These are phyloP conservation scores for Penicillium sp. DNA, from an alignment of 2,329 filamentous ascomycete genomes.

Conservation along the genomic window DNA sequence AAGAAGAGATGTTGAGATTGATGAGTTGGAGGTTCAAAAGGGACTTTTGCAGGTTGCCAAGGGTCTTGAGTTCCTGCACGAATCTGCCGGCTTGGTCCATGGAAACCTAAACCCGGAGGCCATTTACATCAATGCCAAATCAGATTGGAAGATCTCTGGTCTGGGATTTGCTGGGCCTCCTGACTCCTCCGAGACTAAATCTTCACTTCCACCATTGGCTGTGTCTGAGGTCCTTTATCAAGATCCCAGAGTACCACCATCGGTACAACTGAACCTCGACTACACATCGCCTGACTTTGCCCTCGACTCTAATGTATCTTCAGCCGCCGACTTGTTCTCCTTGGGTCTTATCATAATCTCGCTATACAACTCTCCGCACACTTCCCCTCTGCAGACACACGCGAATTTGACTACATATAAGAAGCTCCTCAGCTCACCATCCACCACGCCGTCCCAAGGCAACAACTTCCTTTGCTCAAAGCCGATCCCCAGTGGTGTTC, in stretches of 20 bases:
- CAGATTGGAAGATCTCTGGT: constrained; percentile 98
- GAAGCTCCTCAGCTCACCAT: constrained; percentile 75
- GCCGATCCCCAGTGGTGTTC: constrained; percentile 76
- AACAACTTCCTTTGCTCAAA: constrained; percentile 86
- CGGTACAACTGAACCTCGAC: constrained; percentile 87
- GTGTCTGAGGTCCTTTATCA: constrained; percentile 82
- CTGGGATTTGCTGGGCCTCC: constrained; percentile 84
- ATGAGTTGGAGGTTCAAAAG: constrained; percentile 97
- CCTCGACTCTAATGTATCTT: constrained; percentile 82
- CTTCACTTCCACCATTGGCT: constrained; percentile 76
- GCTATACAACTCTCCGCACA: constrained; percentile 92
- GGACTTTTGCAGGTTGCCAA: constrained; percentile 90
- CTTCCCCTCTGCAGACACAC: constrained; percentile 80
- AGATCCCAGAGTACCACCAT: constrained; percentile 77
- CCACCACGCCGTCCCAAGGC: constrained; percentile 72
- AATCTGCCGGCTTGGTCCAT: constrained; percentile 91
- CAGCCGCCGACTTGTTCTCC: constrained; percentile 89
- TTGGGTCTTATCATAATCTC: constrained; percentile 85
- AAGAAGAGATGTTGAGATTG: constrained; percentile 84
- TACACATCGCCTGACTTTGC: constrained; percentile 95
- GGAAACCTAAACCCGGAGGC: constrained; percentile 93
- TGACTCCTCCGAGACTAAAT: constrained; percentile 71
- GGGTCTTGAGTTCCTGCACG: constrained; percentile 90
- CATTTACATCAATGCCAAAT: constrained; percentile 93
- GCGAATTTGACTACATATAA: constrained; percentile 83